Base-by-base conservation (phyloP, 129 eudicot species). In the Apium graveolens region DNA sequence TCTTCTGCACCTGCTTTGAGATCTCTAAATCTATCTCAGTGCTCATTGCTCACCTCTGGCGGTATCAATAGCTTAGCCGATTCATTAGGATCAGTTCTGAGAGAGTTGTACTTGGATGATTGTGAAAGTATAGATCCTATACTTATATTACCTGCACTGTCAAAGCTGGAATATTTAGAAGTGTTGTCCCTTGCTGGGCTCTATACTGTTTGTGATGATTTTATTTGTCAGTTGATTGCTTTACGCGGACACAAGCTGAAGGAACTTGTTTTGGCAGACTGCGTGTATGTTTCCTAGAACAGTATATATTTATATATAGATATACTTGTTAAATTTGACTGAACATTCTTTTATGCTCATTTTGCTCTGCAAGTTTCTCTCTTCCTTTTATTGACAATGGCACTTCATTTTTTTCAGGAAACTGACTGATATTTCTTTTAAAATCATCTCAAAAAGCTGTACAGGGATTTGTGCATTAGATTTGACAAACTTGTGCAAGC, bases 21-120 rank as follows among this genome's bases (percentile, higher is more conserved):
- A 83, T 95, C 98, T 21, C 60, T 95, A 63, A 91, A 95, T 87
- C 91, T 95, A 69, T 83, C 96, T 82, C 94, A 91, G 83, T 94
- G 98, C 70, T 88, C 97, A 17, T 80, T 95, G 81, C 85, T 95
- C 46, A 92, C 97, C 8, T 81, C 87, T 83, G 90, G 75, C 60
- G 92, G 91, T 39, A 90, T 92, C 63, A 53, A 49, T 53, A 72
- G 32, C 80, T 44, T 95, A 65, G 90, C 90, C 75, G 87, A 85
- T 55, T 88, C 94, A 37, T 73, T 92, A 80, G 90, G 92, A 45
- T 80, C 88, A 35, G 82, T 83, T 57, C 78, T 95, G 45, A 89
- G 82, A 80, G 99, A 95, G 79, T 77, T 95, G 75, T 95, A 92
- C 80, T 27, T 95, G 6, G 97, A 91, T 80, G 90, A 92, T 79